Conservation (phyloP, 176 grass and related monocot genomes). For the Themeda triandra region DNA sequence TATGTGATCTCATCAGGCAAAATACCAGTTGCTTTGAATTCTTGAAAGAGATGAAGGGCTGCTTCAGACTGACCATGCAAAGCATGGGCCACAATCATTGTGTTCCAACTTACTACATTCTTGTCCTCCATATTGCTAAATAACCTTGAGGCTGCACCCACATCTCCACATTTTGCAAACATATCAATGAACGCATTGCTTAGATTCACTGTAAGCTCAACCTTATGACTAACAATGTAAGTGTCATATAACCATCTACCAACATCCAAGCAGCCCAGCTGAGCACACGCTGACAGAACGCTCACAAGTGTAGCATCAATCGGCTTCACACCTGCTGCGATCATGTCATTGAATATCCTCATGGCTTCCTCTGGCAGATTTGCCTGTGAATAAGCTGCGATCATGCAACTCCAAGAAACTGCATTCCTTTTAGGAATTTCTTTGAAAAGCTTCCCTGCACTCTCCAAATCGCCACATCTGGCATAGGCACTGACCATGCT, state of each 20-base stretch:
- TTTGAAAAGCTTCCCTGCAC: constrained; percentile 32
- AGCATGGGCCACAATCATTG: constrained; percentile 54
- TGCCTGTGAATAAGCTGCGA: constrained; percentile 50
- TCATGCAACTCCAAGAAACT: constrained; percentile 66
- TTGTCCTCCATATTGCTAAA: constrained; percentile 53
- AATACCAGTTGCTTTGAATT: constrained; percentile 27
- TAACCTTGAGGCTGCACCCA: constrained; percentile 44
- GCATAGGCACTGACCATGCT: constrained; percentile 55
- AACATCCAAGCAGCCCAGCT: constrained; percentile 52
- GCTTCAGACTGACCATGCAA: constrained; percentile 43
- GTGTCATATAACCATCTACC: constrained; percentile 47
- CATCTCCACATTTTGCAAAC: constrained; percentile 74
- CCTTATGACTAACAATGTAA: constrained; percentile 42
- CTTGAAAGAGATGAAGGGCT: constrained; percentile 40
- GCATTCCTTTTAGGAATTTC: constrained; percentile 55
- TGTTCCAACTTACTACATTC: constrained; percentile 66
- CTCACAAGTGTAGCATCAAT: constrained; percentile 59
- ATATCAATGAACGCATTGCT: constrained; percentile 61
- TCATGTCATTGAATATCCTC: constrained; percentile 44
- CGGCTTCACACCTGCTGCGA: constrained; percentile 40
- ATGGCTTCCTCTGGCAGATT: constrained; percentile 48
- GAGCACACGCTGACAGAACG: constrained; percentile 56
- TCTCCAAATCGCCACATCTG: constrained; percentile 49
- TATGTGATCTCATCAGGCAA: constrained; percentile 58
- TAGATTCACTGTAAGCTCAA: constrained; percentile 43